A percentile compares a stretch with the other conserved stretches of the same genome.
phyloP scores from a whole-genome alignment of 495 filamentous ascomycete species.

The Wilcoxina mikolae region DNA sequence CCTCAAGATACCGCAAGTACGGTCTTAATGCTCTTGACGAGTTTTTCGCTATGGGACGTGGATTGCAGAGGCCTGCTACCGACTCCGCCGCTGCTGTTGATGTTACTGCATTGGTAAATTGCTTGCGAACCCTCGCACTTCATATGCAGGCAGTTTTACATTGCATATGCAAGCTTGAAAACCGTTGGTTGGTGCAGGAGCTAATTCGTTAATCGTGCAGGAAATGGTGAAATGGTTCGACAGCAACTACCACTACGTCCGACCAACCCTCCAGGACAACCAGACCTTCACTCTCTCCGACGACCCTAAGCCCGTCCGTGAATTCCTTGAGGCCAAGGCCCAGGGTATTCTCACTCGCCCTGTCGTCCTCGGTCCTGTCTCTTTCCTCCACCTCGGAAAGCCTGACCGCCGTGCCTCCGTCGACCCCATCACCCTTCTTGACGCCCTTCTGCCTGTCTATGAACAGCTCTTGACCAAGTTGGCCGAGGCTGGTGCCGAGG shows the following conservation, averaged over 20 bases:
- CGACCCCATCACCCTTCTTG: slow-evolving; percentile 79
- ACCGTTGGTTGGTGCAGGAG: no score
- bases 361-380: slow-evolving; percentile 87
- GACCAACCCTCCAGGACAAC: slow-evolving; percentile 89
- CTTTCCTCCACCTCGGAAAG: slow-evolving; percentile 92
- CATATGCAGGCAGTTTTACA: slow-evolving; percentile 3
- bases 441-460: slow-evolving; percentile 84
- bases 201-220: slow-evolving; percentile 28
- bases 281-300: slow-evolving; percentile 80
- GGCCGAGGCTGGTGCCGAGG: slow-evolving; percentile 87
- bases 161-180: slow-evolving; percentile 7
- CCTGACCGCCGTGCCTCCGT: slow-evolving; percentile 85
- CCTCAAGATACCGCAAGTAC: slow-evolving; percentile 77
- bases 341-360: slow-evolving; percentile 84
- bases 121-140: slow-evolving; percentile 2
- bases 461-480: slow-evolving; percentile 77
- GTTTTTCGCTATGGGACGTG: slow-evolving; percentile 99
- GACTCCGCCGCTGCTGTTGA: slow-evolving; percentile 54
- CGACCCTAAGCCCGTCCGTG: slow-evolving; percentile 80
- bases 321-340: slow-evolving; percentile 95
- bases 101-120: slow-evolving; percentile 61
- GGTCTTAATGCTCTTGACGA: slow-evolving; percentile 77
- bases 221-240: slow-evolving; percentile 99
- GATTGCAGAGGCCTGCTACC: slow-evolving; percentile 65
- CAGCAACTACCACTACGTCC: slow-evolving; percentile 99